Evolutionary conservation across 192 early-diverging fungal genomes (phyloP).

Genomic region (Gaertneriomyces semiglobifer): DNA sequence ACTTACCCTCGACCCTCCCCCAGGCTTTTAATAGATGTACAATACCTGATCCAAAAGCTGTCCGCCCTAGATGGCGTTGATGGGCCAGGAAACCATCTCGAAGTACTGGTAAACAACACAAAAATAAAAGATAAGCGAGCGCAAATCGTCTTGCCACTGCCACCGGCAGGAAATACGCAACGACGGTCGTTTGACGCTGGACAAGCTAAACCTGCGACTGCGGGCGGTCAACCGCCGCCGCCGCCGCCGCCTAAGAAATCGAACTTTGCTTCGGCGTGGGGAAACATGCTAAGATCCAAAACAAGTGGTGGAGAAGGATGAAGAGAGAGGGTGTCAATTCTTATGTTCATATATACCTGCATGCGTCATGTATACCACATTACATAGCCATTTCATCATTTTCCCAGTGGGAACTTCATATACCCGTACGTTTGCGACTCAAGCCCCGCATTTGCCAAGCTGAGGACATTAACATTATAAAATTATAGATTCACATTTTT

Average conservation of each 20-base stretch:
- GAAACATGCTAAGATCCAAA: slow-evolving; percentile 28
- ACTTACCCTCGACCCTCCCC: slow-evolving; percentile 3
- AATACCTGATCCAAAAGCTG: slow-evolving; percentile 65
- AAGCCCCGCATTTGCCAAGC: too few relatives aligned
- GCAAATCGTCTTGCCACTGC: neutral
- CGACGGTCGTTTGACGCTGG: slow-evolving; percentile 1
- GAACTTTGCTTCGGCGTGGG: slow-evolving; percentile 31
- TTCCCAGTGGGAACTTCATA: too few relatives aligned
- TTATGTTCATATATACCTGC: too few relatives aligned
- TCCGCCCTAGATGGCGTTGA: slow-evolving; percentile 66
- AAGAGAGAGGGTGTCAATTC: too few relatives aligned
- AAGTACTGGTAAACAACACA: slow-evolving; percentile 78
- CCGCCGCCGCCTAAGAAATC: slow-evolving; percentile 12
- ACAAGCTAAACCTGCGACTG: neutral
- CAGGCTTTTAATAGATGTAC: slow-evolving; percentile 73
- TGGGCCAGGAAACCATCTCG: slow-evolving; percentile 69
- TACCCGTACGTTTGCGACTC: too few relatives aligned
- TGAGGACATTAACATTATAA: too few relatives aligned
- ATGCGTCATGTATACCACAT: too few relatives aligned
- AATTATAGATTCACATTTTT: too few relatives aligned
- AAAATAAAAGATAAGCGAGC: slow-evolving; percentile 58
- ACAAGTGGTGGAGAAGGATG: neutral
- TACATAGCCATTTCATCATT: too few relatives aligned
- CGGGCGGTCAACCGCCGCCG: neutral
- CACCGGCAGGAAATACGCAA: neutral